Percentiles rank a stretch among this genome's conserved stretches.
Conservation (phyloP, 768 basidiomycete species). For the Lactarius evosmus region DNA sequence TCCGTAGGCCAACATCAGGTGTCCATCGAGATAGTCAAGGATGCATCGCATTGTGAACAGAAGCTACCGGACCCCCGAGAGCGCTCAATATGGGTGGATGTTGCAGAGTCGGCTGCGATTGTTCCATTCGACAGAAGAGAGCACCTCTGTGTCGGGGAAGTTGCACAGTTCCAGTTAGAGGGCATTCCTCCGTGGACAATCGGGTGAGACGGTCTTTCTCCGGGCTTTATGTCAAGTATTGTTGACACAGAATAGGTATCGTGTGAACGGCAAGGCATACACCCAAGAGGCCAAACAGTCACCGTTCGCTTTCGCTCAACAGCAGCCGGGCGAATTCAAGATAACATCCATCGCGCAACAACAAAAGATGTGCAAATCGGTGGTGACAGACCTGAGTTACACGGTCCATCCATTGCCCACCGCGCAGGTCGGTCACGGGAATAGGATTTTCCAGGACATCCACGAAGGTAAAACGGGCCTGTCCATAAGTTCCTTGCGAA, state of each 20-base stretch:
- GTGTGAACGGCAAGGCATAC: constrained; percentile 70
- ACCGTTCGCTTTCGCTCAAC: constrained; percentile 82
- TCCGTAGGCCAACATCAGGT: constrained; percentile 81
- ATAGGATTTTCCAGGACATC: constrained; percentile 77
- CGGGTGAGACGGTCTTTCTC: constrained; percentile 45
- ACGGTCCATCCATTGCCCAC: constrained; percentile 80
- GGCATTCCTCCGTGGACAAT: constrained; percentile 93
- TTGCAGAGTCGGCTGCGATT: constrained; percentile 95
- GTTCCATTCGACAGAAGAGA: constrained; percentile 73
- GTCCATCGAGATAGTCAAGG: constrained; percentile 70
- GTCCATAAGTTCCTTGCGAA: neutral
- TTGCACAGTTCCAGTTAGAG: constrained; percentile 88
- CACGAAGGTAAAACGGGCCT: constrained; percentile 64
- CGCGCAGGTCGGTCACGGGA: constrained; percentile 86
- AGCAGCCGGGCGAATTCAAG: constrained; percentile 79
- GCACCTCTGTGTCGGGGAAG: constrained; percentile 89
- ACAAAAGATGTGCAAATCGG: constrained; percentile 86
- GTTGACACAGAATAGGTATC: constrained; percentile 53
- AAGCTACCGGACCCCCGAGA: constrained; percentile 57
- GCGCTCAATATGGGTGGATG: constrained; percentile 78
- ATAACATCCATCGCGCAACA: constrained; percentile 88
- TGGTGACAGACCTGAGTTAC: constrained; percentile 70
- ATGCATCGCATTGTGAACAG: constrained; percentile 81
- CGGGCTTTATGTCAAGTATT: constrained; percentile 2
- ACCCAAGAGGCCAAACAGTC: constrained; percentile 73